phyloP scores from a whole-genome alignment of 2,329 filamentous ascomycete genomes.

The Chrysoporthe puriensis region DNA sequence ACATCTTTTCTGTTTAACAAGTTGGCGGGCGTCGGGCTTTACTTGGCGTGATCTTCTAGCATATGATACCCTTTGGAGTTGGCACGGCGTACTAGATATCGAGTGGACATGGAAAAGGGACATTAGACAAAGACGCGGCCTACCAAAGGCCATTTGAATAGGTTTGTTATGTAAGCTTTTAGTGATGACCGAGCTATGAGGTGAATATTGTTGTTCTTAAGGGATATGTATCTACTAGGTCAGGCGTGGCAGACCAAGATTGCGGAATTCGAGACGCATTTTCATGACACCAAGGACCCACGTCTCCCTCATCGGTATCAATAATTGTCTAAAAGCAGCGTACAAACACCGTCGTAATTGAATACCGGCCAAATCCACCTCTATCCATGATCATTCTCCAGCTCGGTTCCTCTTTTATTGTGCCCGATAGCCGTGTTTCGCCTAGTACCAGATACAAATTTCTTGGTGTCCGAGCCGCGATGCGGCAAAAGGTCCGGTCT shows the following conservation, averaged over 20 bases:
- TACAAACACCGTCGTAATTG: background rate
- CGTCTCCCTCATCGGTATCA: background rate
- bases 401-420: background rate
- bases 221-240: background rate
- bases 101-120: background rate
- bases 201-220: background rate
- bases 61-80: conserved; percentile 14
- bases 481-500: background rate
- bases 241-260: background rate
- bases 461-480: background rate
- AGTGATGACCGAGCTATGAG: background rate
- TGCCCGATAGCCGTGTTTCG: background rate
- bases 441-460: background rate
- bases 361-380: background rate
- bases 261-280: background rate
- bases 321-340: background rate
- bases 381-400: background rate
- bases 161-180: background rate
- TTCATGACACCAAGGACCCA: background rate
- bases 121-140: background rate
- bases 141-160: background rate
- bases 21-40: background rate
- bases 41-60: background rate
- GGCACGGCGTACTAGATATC: background rate
- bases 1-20: background rate